Conservation (phyloP, 2,329 filamentous ascomycete genomes). For the Aspergillus pseudoviridinutans region DNA sequence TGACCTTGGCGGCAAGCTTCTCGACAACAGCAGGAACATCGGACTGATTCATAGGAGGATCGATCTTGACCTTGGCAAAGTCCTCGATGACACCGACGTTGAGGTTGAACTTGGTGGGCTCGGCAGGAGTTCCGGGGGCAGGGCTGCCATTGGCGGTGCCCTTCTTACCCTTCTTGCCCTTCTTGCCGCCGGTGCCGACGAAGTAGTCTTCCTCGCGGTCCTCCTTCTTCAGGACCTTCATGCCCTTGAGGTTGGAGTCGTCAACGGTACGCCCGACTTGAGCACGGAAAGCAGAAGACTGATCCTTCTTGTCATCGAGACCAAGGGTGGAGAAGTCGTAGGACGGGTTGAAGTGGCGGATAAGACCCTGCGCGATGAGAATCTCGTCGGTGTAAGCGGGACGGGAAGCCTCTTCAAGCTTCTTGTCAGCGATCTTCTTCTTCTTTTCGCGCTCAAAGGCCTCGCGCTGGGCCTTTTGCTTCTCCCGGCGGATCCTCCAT, state of each 20-base stretch:
- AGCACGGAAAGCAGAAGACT: constrained; percentile 70
- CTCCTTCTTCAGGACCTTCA: constrained; percentile 78
- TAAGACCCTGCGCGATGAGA: constrained; percentile 77
- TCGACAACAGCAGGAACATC: constrained; percentile 77
- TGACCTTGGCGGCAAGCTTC: constrained; percentile 89
- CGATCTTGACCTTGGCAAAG: constrained; percentile 75
- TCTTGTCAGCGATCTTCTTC: constrained; percentile 52
- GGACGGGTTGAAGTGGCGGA: constrained; percentile 85
- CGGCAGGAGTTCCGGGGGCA: constrained; percentile 47
- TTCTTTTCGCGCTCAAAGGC: constrained; percentile 47
- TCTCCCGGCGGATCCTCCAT: constrained; percentile 71
- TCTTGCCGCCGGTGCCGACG: constrained; percentile 67
- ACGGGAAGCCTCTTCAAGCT: constrained; percentile 53
- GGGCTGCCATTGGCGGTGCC: constrained; percentile 47
- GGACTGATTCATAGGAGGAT: constrained; percentile 79
- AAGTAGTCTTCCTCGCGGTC: constrained; percentile 85
- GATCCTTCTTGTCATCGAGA: constrained; percentile 41
- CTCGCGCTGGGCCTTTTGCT: constrained; percentile 73
- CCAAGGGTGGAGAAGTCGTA: constrained; percentile 64
- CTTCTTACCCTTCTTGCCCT: constrained; percentile 86
- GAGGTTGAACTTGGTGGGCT: constrained; percentile 67
- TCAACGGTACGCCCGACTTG: constrained; percentile 80
- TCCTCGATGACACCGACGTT: constrained; percentile 90
- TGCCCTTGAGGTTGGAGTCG: constrained; percentile 78
- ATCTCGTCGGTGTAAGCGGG: constrained; percentile 93